Conservation (phyloP, 257 asterid species). For the Ilex aquifolium region DNA sequence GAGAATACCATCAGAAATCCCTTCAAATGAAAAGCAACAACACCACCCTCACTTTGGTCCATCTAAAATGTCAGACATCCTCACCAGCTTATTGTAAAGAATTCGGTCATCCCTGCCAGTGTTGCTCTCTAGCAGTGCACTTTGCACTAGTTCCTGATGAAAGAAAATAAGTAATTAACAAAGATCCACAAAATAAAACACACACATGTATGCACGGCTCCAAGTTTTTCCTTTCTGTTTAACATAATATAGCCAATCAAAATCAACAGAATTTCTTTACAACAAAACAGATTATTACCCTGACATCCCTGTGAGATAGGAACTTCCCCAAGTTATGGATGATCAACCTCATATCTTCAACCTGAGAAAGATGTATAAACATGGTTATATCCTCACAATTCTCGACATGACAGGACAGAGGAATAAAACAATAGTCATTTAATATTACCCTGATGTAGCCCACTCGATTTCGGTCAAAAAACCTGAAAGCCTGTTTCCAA, state of each 20-base stretch:
- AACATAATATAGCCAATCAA: no score
- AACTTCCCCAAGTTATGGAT: constrained; percentile 82
- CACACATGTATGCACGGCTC: no score
- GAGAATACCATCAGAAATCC: not conserved
- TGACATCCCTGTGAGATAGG: constrained; percentile 80
- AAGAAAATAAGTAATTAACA: constrained; percentile 1
- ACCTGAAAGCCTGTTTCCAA: constrained; percentile 82
- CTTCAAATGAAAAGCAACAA: not conserved
- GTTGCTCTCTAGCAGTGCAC: constrained; percentile 81
- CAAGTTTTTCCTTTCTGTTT: no score
- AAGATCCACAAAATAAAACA: no score
- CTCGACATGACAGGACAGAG: not conserved
- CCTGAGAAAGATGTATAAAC: constrained; percentile 38
- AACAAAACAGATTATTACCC: constrained; percentile 35
- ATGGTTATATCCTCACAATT: not conserved
- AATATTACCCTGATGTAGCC: constrained; percentile 75
- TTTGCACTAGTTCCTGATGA: constrained; percentile 72
- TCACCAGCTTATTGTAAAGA: constrained; percentile 71
- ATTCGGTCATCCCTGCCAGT: constrained; percentile 76
- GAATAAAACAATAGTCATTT: not conserved
- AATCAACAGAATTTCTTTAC: not conserved
- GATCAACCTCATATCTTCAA: constrained; percentile 81
- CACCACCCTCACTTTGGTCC: no score
- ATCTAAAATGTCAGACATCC: constrained; percentile 29
- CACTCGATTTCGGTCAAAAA: constrained; percentile 84